A percentile compares a stretch with the other conserved stretches of the same genome.
Evolutionary conservation across 495 filamentous ascomycete species (phyloP).

Genomic region (Penicillium canescens): DNA sequence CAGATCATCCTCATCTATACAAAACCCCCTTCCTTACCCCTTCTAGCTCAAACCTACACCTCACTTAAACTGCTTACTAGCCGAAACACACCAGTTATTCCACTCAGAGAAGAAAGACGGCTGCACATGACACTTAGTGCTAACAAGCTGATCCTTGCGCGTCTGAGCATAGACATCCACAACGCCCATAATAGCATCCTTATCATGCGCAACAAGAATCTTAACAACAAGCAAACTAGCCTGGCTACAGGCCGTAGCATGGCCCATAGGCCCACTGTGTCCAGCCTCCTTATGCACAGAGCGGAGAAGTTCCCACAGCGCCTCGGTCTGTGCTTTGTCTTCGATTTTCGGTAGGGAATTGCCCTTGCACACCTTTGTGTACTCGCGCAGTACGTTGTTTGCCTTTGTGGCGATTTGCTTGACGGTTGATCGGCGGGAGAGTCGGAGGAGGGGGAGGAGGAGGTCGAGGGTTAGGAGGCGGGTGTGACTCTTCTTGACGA

Average conservation of each 20-base stretch:
- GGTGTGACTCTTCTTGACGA: conserved; percentile 73
- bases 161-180: conserved; percentile 60
- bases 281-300: conserved; percentile 72
- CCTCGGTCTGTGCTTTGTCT: conserved; percentile 29
- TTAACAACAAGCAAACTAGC: conserved; percentile 64
- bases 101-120: conserved; percentile 66
- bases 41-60: neutral
- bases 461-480: conserved; percentile 66
- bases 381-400: conserved; percentile 63
- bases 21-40: neutral
- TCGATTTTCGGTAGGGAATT: conserved; percentile 45
- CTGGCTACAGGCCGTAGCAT: conserved; percentile 59
- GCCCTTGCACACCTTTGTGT: conserved; percentile 68
- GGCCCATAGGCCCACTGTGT: conserved; percentile 58
- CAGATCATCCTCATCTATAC: conserved; percentile 1
- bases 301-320: conserved; percentile 58
- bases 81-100: conserved; percentile 62
- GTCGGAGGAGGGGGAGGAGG: conserved; percentile 62
- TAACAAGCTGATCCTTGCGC: conserved; percentile 53
- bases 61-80: conserved; percentile 45
- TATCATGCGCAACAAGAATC: conserved; percentile 54
- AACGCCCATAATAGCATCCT: conserved; percentile 44
- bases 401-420: conserved; percentile 76
- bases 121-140: conserved; percentile 58
- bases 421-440: conserved; percentile 61